Conservation (phyloP, 441 rosid genomes). For the Capsella rubella region DNA sequence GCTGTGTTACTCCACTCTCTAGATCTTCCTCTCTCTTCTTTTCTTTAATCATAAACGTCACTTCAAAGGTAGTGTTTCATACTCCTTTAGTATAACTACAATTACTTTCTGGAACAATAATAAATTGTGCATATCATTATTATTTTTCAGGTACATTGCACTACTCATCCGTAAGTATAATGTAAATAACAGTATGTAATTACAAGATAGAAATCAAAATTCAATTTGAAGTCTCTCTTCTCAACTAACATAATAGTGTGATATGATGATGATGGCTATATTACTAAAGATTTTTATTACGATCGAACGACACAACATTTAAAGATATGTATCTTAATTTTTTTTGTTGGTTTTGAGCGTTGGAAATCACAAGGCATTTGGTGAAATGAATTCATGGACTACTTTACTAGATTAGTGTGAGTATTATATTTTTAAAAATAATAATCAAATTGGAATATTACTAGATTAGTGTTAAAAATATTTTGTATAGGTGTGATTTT, state of each 20-base stretch:
- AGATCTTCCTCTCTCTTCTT: conserved; percentile 4
- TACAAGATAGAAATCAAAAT: conserved; percentile 7
- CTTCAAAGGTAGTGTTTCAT: conserved; percentile 17
- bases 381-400: conserved; percentile 6
- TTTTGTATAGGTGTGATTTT: no score
- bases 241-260: conserved; percentile 12
- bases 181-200: neutral
- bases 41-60: conserved; percentile 32
- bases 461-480: conserved; percentile 6
- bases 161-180: conserved; percentile 1
- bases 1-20: conserved; percentile 40
- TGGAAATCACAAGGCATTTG: neutral
- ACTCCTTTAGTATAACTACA: neutral
- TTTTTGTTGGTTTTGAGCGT: neutral
- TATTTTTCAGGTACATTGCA: conserved; percentile 18
- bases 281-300: neutral
- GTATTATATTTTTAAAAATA: neutral
- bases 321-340: conserved; percentile 12
- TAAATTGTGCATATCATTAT: conserved; percentile 15
- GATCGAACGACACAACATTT: neutral
- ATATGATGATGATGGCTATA: neutral
- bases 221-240: conserved; percentile 22
- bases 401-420: neutral
- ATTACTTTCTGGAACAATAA: neutral
- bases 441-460: conserved; percentile 21